These are phyloP conservation scores for Zalaria sp. DNA, from an alignment of 2,329 filamentous ascomycete species.

Conservation along the genomic window DNA sequence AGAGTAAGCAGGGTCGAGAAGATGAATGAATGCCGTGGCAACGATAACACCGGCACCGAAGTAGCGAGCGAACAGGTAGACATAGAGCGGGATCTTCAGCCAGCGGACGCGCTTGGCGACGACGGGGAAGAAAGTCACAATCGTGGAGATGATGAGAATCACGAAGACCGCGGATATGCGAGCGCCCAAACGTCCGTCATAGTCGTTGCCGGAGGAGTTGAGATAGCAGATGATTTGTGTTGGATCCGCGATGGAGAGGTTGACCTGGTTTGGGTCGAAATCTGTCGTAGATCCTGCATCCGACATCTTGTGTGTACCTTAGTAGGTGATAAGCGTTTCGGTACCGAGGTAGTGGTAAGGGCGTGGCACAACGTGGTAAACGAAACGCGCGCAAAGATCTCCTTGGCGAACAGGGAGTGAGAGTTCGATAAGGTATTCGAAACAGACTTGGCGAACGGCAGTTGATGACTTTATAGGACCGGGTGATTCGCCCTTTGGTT, in stretches of 20 bases:
- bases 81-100: conserved; percentile 26
- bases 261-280: conserved; percentile 1
- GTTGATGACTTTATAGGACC: too few species aligned
- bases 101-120: conserved; percentile 24
- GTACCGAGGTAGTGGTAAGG: too few species aligned
- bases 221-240: conserved; percentile 38
- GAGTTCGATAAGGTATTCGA: too few species aligned
- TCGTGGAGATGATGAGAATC: conserved; percentile 26
- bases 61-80: conserved; percentile 33
- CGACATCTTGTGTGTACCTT: too few species aligned
- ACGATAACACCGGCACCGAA: conserved; percentile 34
- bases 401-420: too few species aligned
- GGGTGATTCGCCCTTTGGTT: too few species aligned
- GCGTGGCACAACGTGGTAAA: too few species aligned
- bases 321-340: too few species aligned
- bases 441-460: too few species aligned
- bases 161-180: conserved; percentile 32
- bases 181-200: conserved; percentile 34
- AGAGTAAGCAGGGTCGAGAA: conserved; percentile 1
- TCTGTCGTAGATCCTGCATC: too few species aligned
- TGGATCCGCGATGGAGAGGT: conserved; percentile 26
- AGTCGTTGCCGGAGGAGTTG: conserved; percentile 32
- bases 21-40: conserved; percentile 32
- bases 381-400: too few species aligned
- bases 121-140: conserved; percentile 32